These are phyloP conservation scores for Alternaria ventricosa DNA, from an alignment of 2,329 filamentous ascomycete species.

Conservation along the genomic window DNA sequence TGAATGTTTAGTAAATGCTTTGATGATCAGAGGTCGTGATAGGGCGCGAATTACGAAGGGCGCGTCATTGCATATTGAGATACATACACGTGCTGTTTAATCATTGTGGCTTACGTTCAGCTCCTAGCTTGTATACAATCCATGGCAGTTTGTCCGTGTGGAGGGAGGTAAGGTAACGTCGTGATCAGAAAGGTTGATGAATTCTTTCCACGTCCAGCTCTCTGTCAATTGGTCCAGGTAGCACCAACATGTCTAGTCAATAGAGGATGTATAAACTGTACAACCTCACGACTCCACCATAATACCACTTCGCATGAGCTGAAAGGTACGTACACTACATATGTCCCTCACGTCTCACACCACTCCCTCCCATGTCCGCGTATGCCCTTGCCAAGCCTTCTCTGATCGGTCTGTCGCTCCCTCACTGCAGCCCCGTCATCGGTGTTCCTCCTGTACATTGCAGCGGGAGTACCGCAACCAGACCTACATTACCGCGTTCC, in stretches of 20 bases:
- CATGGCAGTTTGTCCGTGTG: neutral
- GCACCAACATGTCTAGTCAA: neutral
- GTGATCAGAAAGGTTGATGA: neutral
- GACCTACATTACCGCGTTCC: constrained; percentile 4
- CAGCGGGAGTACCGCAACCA: constrained; percentile 18
- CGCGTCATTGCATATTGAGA: neutral
- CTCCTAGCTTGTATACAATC: neutral
- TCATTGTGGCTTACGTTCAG: neutral
- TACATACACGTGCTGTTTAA: neutral
- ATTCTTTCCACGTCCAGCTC: neutral
- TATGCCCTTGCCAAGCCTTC: neutral
- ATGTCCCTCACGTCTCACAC: neutral
- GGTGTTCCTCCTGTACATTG: constrained; percentile 18
- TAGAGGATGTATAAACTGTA: neutral
- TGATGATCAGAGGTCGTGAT: neutral
- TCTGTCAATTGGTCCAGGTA: neutral
- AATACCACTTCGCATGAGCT: neutral
- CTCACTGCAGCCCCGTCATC: constrained; percentile 7
- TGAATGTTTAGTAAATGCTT: neutral
- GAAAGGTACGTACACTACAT: neutral
- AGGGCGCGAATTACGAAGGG: neutral
- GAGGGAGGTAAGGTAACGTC: neutral
- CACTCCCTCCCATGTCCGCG: neutral
- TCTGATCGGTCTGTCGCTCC: constrained; percentile 5
- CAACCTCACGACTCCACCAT: neutral